These are phyloP conservation scores for Colletotrichum liaoningense DNA, from an alignment of 2,329 filamentous ascomycete species.

Conservation along the genomic window DNA sequence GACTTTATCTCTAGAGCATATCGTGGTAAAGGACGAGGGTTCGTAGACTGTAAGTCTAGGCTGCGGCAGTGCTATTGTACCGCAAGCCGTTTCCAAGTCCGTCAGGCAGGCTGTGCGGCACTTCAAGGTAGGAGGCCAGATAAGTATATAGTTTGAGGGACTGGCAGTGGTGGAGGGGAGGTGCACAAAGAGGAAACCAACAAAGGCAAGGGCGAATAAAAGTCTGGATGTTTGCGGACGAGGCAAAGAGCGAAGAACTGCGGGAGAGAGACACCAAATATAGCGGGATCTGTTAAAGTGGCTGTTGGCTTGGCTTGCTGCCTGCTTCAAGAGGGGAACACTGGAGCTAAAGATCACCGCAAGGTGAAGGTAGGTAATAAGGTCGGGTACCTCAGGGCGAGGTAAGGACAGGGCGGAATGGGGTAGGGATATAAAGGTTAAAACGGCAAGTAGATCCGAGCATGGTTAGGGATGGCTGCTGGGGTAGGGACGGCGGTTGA, in stretches of 20 bases:
- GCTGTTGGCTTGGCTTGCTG: neutral
- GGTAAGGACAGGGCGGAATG: neutral
- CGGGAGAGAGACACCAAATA: constrained; percentile 4
- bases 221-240: constrained; percentile 14
- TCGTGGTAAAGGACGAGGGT: neutral
- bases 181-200: constrained; percentile 6
- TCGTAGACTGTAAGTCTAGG: neutral
- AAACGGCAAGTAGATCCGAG: constrained; percentile 32
- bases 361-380: constrained; percentile 7
- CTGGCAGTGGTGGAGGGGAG: neutral
- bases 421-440: constrained; percentile 16
- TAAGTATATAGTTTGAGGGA: neutral
- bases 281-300: constrained; percentile 1
- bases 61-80: neutral
- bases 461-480: constrained; percentile 6
- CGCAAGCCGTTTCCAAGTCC: neutral
- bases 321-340: neutral
- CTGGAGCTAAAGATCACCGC: neutral
- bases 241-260: neutral
- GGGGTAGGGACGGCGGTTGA: constrained; percentile 17
- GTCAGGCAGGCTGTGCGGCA: neutral
- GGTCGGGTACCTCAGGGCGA: neutral
- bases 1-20: constrained; percentile 1
- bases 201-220: constrained; percentile 10
- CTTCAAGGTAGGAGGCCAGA: neutral